Base-by-base conservation (phyloP, 1,139 yeast genomes). In the Kodamaea sp. region DNA sequence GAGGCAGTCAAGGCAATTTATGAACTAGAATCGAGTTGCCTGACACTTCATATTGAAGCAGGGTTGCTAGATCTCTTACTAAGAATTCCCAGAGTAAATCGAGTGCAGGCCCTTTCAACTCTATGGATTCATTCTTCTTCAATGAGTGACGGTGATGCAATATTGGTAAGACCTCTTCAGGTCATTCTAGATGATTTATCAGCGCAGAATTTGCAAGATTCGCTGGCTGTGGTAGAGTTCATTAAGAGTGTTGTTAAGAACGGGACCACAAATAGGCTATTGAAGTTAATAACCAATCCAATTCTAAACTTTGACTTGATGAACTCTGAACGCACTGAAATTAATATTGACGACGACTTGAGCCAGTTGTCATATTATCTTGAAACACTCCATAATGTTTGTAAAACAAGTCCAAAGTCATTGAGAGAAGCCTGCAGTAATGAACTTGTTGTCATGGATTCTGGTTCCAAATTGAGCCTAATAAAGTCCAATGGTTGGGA, bases 161-260 rank as follows among this genome's bases (percentile, higher is more conserved):
- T 89, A 7, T 58, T 88, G 15, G 64, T 72, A 9, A 67, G 83
- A 38, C 92, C 95, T 0, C 57, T 88, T n/a, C 79, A 81, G 41
- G 51, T 87, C 4, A 61, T 87, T 9, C 53, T 87, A 13, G 96
- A 88, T 51, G 84, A 78, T 31, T 52, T 85, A 14, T 52, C 60
- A 22, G 70, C 65, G 24, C 54, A 62, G 2, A 62, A 71, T 31
- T 63, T 63, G 11, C 65, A 72, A 18, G 63, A 67, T 32, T 61
- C 63, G 21, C 52, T 75, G 4, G 61, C 71, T n/a, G 76, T 80
- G 1, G 56, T 69, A 5, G 73, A 76, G 36, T 85, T 92, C 78
- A 59, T 86, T 2, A 59, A 66, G 22, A 63, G 67, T n/a, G 63
- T 75, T 2, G 49, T 78, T 2, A 64, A 69, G 23, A 63, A 73